Conservation (phyloP, 2,329 filamentous ascomycete genomes). For the Pseudocercospora ulei region DNA sequence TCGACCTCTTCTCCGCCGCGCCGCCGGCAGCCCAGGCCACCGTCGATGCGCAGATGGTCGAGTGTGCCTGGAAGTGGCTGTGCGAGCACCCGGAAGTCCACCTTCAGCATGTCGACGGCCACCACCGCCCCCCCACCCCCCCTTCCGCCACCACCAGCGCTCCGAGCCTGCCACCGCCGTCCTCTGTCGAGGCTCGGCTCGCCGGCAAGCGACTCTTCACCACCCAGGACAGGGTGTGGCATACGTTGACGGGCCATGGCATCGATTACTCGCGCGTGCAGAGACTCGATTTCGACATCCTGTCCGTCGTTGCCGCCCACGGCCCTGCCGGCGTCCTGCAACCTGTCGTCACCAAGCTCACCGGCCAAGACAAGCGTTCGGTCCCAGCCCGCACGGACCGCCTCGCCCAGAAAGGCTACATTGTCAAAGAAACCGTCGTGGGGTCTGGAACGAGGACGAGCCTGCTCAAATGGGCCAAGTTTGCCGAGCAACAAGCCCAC, state of each 20-base stretch:
- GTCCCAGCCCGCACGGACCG: conserved; percentile 52
- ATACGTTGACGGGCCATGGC: conserved; percentile 51
- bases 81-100: conserved; percentile 48
- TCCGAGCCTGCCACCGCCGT: conserved; percentile 24
- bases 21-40: conserved; percentile 19
- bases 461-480: conserved; percentile 47
- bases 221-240: conserved; percentile 50
- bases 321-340: conserved; percentile 50
- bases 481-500: conserved; percentile 23
- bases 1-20: conserved; percentile 26
- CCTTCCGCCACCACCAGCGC: conserved; percentile 22
- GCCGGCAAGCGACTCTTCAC: conserved; percentile 40
- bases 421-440: conserved; percentile 47
- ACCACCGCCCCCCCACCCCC: conserved; percentile 36
- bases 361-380: conserved; percentile 56
- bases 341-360: conserved; percentile 46
- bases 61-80: conserved; percentile 51
- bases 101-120: conserved; percentile 34
- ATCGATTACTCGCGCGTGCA: conserved; percentile 48
- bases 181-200: conserved; percentile 9
- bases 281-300: conserved; percentile 46
- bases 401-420: conserved; percentile 51
- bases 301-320: conserved; percentile 50
- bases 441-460: conserved; percentile 47
- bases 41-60: conserved; percentile 46